Base-by-base conservation (phyloP, 1,284 basidiomycete species). In the Boletus smithii region DNA sequence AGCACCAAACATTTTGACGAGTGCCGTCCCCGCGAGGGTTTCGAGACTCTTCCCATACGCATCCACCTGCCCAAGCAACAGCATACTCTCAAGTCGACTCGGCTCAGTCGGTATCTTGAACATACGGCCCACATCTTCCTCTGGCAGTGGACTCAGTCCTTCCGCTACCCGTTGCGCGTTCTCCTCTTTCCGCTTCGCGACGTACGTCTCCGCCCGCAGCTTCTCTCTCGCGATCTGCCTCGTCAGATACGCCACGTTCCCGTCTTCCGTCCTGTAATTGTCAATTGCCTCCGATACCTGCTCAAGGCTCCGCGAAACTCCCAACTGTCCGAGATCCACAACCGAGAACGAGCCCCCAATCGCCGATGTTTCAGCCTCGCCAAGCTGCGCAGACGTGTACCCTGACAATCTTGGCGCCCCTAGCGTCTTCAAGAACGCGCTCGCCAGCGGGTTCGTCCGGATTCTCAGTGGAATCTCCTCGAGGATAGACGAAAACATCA, bases 221-320 rank as follows among this genome's bases (percentile, higher is more conserved):
- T 86, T 88, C 70, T 98, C 95, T 38, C 95, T 81, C 20, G 85
- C 88, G 60, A 97, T 93, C 69, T 97, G 94, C 49, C 95, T 85
- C 39, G 80, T 78, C 62, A 95, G 77, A 76, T 95, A 99, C 41
- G 90, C 93, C 49, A 97, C 80, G 68, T 97, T 97, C 54, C 92
- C 89, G 63, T 93, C 88, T 69, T 97, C 94, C 49, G 89, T 90
- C 57, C 85, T 83, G 74, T 93, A 91, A 50, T 75, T 80, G 66
- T 95, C 91, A 54, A 97, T 76, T 0, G 85, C 81, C 61, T 95
- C 89, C 54, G 91, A 81, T 37, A 95, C 83, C 66, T 86, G 81
- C 70, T 90, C 86, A 55, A 95, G 72, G 66, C 85, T 85, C 62
- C 76, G 77, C 45, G 82, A 73, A 60, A 85, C 67, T 51, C 81